Conservation (phyloP, 1,284 basidiomycete genomes). For the Cryptococcus sp. region DNA sequence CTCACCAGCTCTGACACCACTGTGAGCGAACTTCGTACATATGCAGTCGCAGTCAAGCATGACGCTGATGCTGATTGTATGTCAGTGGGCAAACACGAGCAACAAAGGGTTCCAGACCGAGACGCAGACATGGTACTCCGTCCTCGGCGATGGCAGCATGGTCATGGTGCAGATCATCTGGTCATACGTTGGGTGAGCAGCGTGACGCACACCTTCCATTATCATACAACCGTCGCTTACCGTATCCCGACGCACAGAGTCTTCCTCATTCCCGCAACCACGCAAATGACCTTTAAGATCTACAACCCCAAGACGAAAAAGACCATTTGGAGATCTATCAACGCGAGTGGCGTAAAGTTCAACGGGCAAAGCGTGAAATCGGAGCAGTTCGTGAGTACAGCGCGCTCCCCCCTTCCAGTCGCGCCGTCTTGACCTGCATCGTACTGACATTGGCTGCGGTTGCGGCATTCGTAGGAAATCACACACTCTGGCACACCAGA, state of each 20-base stretch:
- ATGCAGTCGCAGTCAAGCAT: background rate
- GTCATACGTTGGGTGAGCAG: slow-evolving; percentile 84
- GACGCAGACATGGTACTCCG: slow-evolving; percentile 87
- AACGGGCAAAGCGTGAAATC: slow-evolving; percentile 89
- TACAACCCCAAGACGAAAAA: slow-evolving; percentile 79
- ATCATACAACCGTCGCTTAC: background rate
- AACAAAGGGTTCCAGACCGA: slow-evolving; percentile 81
- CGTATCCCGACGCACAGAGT: slow-evolving; percentile 29
- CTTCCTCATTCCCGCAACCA: slow-evolving; percentile 65
- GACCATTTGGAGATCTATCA: slow-evolving; percentile 84
- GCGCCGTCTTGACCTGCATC: background rate
- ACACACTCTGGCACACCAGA: slow-evolving; percentile 65
- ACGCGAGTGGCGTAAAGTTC: slow-evolving; percentile 75
- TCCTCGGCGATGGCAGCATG: slow-evolving; percentile 77
- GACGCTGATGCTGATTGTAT: background rate
- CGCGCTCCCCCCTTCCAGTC: background rate
- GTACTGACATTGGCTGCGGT: background rate
- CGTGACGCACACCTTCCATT: background rate
- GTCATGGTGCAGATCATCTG: slow-evolving; percentile 93
- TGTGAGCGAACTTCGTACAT: slow-evolving; percentile 24
- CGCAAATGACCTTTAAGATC: slow-evolving; percentile 94
- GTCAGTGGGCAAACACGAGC: slow-evolving; percentile 71
- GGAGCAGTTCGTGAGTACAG: slow-evolving; percentile 71
- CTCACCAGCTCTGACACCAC: slow-evolving; percentile 48
- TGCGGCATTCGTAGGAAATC: slow-evolving; percentile 55